These are phyloP conservation scores for Suhomyces kilbournensis DNA, from an alignment of 805 yeast species.

Conservation along the genomic window DNA sequence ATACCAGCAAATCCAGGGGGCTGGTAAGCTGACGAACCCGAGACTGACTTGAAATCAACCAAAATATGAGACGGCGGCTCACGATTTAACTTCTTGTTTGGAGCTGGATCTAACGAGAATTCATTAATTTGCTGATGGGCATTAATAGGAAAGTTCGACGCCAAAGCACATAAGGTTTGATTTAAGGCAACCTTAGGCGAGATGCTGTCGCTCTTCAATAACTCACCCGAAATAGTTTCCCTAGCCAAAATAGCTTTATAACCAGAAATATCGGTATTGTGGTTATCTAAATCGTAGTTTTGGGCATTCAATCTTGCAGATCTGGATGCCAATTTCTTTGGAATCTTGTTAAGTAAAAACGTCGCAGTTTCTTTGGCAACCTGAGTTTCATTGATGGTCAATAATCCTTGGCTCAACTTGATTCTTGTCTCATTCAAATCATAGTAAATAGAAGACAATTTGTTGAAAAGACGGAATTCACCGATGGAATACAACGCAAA, in stretches of 20 bases:
- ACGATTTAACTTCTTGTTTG: constrained; percentile 45
- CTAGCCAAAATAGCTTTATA: constrained; percentile 67
- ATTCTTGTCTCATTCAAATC: constrained; percentile 59
- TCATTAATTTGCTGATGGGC: constrained; percentile 27
- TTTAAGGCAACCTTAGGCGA: constrained; percentile 63
- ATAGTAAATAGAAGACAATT: constrained; percentile 50
- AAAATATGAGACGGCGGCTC: constrained; percentile 63
- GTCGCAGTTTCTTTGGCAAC: constrained; percentile 51
- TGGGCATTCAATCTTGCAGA: constrained; percentile 39
- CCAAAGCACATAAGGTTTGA: constrained; percentile 68
- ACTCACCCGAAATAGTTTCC: constrained; percentile 56
- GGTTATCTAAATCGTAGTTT: constrained; percentile 39
- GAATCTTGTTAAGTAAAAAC: constrained; percentile 51
- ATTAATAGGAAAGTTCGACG: constrained; percentile 64
- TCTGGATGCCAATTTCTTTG: constrained; percentile 54
- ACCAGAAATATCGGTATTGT: constrained; percentile 54
- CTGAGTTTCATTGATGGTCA: constrained; percentile 52
- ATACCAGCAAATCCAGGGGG: constrained; percentile 70
- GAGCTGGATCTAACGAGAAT: constrained; percentile 43
- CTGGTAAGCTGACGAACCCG: constrained; percentile 52
- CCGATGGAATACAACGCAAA: constrained; percentile 70
- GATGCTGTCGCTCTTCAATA: constrained; percentile 43
- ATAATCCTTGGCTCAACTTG: constrained; percentile 47
- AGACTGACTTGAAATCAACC: constrained; percentile 72
- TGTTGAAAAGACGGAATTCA: constrained; percentile 60